Evolutionary conservation across 352 stramenopile species (phyloP), one percentile per base, ranked within the genome.

Genomic region (Globisporangium emineosum): DNA sequence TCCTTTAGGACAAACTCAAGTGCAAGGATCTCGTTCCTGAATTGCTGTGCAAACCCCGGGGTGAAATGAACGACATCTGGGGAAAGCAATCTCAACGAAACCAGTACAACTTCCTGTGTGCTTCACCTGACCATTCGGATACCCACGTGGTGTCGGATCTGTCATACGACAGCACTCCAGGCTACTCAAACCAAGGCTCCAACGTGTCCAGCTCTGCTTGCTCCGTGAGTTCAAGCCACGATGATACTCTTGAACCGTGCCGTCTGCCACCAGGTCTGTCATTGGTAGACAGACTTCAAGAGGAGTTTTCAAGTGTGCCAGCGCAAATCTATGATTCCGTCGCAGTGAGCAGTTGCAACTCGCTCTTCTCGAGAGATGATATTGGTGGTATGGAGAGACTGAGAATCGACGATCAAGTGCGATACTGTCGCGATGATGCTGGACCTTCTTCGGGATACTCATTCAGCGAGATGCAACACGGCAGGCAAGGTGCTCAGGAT

Each of bases 221-320:
- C 53, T 50, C 47, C 23, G 69, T 50, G 70, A 67, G 43, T 30
- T 66, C 47, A 52, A 62, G n/a, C 40, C 64, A 75, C 21, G 57
- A 69, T 45, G 68, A 73, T 45, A 70, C 62, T 47, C 12, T 50
- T 71, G 58, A 57, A 45, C 58, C 40, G 1, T 67, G 64, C 47
- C 54, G 69, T 56, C 33, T 70, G 8, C 71, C 77, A 9, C 70
- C 77, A 1, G 73, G 77, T 33, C 72, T 89, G 68, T 83, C 83
- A 0, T 69, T 91, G 29, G 79, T 93, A 37, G 83, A 90, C 56
- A 81, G 81, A 42, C 89, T 93, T 25, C 81, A 94, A 76, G 83
- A 91, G 64, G 85, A 93, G 53, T 93, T 94, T 30, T 79, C 85
- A 15, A 71, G 83, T 25, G 91, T 79, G 0, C 86, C 86, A 56